These are phyloP conservation scores for Aspergillus ellipticus DNA, from an alignment of 495 filamentous ascomycete species.

Conservation along the genomic window DNA sequence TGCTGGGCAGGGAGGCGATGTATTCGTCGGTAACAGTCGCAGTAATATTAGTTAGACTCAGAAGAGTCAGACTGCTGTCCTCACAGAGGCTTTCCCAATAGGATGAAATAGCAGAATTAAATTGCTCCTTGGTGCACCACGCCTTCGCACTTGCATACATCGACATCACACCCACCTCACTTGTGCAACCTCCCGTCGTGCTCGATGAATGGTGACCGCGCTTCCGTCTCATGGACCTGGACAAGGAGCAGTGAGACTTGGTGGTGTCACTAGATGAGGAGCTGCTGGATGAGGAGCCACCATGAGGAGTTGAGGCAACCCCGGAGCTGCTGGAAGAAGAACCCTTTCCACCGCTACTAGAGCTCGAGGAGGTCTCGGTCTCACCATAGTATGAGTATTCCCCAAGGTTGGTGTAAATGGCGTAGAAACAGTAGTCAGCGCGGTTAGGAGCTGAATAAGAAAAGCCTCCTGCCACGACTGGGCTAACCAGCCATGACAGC, in stretches of 20 bases:
- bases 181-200: conserved; percentile 1
- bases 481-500: neutral
- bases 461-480: neutral
- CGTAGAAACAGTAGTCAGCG: conserved; percentile 3
- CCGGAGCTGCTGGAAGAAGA: too few relatives aligned
- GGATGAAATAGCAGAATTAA: neutral
- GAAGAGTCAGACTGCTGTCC: neutral
- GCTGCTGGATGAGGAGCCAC: neutral
- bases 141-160: conserved; percentile 11
- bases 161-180: conserved; percentile 4
- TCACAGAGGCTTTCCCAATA: conserved; percentile 9
- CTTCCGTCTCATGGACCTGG: neutral
- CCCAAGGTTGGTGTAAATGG: neutral
- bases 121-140: conserved; percentile 5
- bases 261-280: neutral
- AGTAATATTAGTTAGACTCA: neutral
- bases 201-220: conserved; percentile 1
- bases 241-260: neutral
- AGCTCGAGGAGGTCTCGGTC: neutral
- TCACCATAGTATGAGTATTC: neutral
- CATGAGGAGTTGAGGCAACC: too few relatives aligned
- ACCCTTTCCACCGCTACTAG: neutral
- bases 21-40: conserved; percentile 6
- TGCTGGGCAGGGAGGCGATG: conserved; percentile 1
- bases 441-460: neutral